Conservation (phyloP, 1,139 yeast genomes). For the Petasospora fabianii region DNA sequence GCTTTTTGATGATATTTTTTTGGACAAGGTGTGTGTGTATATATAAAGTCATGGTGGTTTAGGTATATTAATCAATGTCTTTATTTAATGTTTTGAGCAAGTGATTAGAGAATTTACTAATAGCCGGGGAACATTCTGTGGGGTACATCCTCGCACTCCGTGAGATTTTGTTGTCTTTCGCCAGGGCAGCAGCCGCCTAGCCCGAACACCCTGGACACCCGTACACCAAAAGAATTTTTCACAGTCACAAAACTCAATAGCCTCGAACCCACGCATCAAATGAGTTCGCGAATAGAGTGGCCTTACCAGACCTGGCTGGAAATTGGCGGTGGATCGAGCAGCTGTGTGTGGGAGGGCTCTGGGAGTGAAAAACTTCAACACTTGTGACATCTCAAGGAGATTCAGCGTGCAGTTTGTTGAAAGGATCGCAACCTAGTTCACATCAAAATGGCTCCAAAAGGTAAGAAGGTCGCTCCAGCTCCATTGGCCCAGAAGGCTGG, state of each 20-base stretch:
- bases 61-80: conserved; percentile 7
- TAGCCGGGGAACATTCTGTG: no score
- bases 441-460: conserved; percentile 58
- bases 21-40: no score
- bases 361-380: conserved; percentile 15
- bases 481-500: conserved; percentile 56
- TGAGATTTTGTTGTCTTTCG: no score
- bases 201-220: no score
- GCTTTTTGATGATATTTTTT: conserved; percentile 10
- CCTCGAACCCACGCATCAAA: conserved; percentile 1
- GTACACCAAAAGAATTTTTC: conserved; percentile 11
- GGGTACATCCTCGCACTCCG: no score
- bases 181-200: no score
- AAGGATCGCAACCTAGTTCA: neutral
- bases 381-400: neutral
- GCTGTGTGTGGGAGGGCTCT: neutral
- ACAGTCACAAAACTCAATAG: conserved; percentile 20
- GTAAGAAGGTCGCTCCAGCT: conserved; percentile 88
- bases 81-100: neutral
- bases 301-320: conserved; percentile 3
- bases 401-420: neutral
- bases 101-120: no score
- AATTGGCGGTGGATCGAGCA: neutral
- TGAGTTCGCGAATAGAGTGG: conserved; percentile 11
- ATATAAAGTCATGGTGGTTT: conserved; percentile 11